Percentiles rank a stretch among this genome's conserved stretches.
These are phyloP conservation scores for Chaetomium strumarium DNA, from an alignment of 2,329 filamentous ascomycete species.

Conservation along the genomic window DNA sequence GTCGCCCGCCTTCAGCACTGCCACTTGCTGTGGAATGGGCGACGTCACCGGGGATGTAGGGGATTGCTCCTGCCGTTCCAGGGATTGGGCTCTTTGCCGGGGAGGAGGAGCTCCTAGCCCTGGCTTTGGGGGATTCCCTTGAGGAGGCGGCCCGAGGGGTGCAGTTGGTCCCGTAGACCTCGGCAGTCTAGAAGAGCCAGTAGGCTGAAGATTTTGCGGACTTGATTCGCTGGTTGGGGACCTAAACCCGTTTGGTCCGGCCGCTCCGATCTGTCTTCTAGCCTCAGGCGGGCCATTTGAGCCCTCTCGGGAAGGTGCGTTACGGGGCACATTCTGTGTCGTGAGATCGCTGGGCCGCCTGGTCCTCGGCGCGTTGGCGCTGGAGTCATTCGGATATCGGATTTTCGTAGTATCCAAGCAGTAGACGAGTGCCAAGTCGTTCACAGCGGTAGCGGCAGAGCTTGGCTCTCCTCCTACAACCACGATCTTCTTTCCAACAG, in stretches of 20 bases:
- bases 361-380: constrained; percentile 27
- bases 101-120: constrained; percentile 35
- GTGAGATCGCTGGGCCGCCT: constrained; percentile 32
- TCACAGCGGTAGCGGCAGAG: constrained; percentile 71
- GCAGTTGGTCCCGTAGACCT: constrained; percentile 32
- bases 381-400: constrained; percentile 79
- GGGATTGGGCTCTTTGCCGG: constrained; percentile 45
- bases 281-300: constrained; percentile 46
- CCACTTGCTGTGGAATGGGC: constrained; percentile 37
- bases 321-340: constrained; percentile 30
- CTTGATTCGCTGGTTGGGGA: constrained; percentile 36
- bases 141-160: constrained; percentile 49
- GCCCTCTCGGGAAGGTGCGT: constrained; percentile 43
- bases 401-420: constrained; percentile 94
- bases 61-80: constrained; percentile 37
- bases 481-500: constrained; percentile 85
- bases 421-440: constrained; percentile 84
- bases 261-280: constrained; percentile 40
- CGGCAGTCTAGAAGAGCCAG: constrained; percentile 36
- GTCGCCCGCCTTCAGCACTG: constrained; percentile 39
- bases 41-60: constrained; percentile 39
- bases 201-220: constrained; percentile 18
- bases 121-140: constrained; percentile 49
- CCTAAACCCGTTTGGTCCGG: constrained; percentile 38
- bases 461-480: constrained; percentile 93